A percentile compares a stretch with the other conserved stretches of the same genome.
Evolutionary conservation across 768 basidiomycete species (phyloP).

Genomic region (Boletus eberwhitei): DNA sequence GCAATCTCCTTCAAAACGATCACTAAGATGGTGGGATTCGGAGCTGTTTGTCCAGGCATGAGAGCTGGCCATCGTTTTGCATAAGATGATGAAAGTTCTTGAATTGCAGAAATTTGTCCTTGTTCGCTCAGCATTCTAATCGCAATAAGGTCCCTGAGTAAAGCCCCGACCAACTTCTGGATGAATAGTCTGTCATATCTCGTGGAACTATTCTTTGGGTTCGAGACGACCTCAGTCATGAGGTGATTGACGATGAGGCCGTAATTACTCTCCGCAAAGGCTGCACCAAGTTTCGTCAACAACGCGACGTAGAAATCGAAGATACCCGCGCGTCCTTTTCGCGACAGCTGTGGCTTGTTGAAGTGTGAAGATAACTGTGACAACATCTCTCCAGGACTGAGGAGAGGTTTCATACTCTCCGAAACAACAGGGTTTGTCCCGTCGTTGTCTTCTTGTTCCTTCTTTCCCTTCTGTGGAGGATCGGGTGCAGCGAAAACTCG

Average conservation of each 20-base stretch:
- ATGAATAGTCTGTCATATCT: slow-evolving; percentile 75
- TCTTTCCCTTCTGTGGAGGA: slow-evolving; percentile 56
- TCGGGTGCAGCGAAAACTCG: slow-evolving; percentile 46
- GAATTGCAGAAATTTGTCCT: slow-evolving; percentile 88
- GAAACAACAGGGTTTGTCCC: slow-evolving; percentile 42
- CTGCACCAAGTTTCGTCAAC: slow-evolving; percentile 67
- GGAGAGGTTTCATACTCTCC: slow-evolving; percentile 63
- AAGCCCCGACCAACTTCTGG: slow-evolving; percentile 67
- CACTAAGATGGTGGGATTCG: slow-evolving; percentile 62
- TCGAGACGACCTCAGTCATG: slow-evolving; percentile 70
- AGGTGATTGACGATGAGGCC: slow-evolving; percentile 75
- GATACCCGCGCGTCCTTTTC: slow-evolving; percentile 77
- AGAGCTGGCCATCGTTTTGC: slow-evolving; percentile 91
- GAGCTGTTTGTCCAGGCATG: slow-evolving; percentile 79
- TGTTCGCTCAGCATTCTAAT: slow-evolving; percentile 89
- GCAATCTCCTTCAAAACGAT: slow-evolving; percentile 82
- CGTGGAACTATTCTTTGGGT: slow-evolving; percentile 48
- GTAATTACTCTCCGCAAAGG: slow-evolving; percentile 83
- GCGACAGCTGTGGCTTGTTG: slow-evolving; percentile 66
- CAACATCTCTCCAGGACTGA: slow-evolving; percentile 79
- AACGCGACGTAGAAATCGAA: slow-evolving; percentile 86
- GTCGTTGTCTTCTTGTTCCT: slow-evolving; percentile 60
- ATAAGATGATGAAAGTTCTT: slow-evolving; percentile 78
- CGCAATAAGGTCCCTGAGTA: slow-evolving; percentile 85
- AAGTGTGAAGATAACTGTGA: slow-evolving; percentile 73